Evolutionary conservation across 1,284 basidiomycete genomes (phyloP), one percentile per base, ranked within the genome.

Genomic region (Ceratobasidium sp.): DNA sequence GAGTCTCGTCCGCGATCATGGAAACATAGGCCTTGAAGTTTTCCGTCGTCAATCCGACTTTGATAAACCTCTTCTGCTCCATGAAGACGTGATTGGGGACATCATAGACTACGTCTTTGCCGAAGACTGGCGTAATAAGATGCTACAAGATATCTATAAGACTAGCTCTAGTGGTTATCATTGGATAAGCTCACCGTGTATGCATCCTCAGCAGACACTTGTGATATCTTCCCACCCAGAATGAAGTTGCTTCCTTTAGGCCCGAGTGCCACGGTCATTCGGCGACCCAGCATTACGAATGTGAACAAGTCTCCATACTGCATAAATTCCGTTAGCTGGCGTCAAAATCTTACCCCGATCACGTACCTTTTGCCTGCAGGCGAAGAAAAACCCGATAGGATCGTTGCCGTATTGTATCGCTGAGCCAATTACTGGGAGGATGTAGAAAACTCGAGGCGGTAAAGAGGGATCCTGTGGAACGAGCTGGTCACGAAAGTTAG

Each of bases 61-160:
- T 97, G 83, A 96, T 91, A 78, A 99, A 98, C 83, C 93, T 95
- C 88, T 99, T 99, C 84, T 99, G 97, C 82, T 99, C 96, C 97
- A 99, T 99, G 82, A 99, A 91, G 69, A 95, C 87, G 73, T 96
- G 92, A 82, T 99, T 99, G 36, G 97, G 97, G 75, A 95, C 92
- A 81, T 98, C 97, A 83, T 99, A 99, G 5, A 99, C 97, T 53
- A 99, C 97, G 71, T 96, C 96, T 81, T 96, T 96, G 69, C 97
- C 97, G 80, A 99, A 99, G 24, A 96, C 90, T 2, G 95, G 95
- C 0, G 93, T 96, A 0, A 94, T 96, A 60, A 96, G 84, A 80
- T 93, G 93, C 93, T 96, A 78, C n/a, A 65, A 60, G 19, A 54
- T 66, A 14, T 56, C 53, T 77, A 76, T 76, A 3, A 56, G 54